These are phyloP conservation scores for Aspergillus leporis DNA, from an alignment of 495 filamentous ascomycete genomes.

Conservation along the genomic window DNA sequence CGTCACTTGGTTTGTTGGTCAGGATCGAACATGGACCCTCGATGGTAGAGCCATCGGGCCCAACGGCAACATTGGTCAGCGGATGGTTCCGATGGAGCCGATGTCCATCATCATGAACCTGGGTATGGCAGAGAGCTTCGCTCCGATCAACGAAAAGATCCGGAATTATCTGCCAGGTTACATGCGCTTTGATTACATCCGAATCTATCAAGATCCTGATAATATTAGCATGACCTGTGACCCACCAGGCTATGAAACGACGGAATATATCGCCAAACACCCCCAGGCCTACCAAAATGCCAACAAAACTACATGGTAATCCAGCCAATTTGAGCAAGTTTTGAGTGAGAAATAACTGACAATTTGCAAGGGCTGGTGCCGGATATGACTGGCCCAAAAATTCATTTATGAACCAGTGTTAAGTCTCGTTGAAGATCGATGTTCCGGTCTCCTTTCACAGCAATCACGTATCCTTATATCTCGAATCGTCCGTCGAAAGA, in stretches of 20 bases:
- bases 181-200: constrained; percentile 73
- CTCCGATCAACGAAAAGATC: constrained; percentile 58
- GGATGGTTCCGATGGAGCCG: constrained; percentile 68
- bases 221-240: constrained; percentile 67
- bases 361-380: constrained; percentile 30
- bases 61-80: constrained; percentile 73
- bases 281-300: constrained; percentile 62
- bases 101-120: constrained; percentile 71
- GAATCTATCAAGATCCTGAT: constrained; percentile 70
- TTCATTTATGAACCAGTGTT: constrained; percentile 48
- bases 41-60: constrained; percentile 64
- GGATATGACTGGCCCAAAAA: constrained; percentile 52
- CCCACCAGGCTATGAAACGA: constrained; percentile 68
- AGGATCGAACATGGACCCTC: constrained; percentile 65
- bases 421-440: not conserved
- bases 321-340: constrained; percentile 10
- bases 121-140: constrained; percentile 71
- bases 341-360: constrained; percentile 14
- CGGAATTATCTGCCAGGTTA: constrained; percentile 61
- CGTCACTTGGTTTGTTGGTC: constrained; percentile 69
- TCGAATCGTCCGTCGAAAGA: not conserved
- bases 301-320: constrained; percentile 58
- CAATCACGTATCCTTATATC: not conserved
- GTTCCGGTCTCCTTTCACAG: not conserved
- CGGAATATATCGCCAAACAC: constrained; percentile 68